Conservation (phyloP, 345 rosid genomes). For the Aquilaria malaccensis region DNA sequence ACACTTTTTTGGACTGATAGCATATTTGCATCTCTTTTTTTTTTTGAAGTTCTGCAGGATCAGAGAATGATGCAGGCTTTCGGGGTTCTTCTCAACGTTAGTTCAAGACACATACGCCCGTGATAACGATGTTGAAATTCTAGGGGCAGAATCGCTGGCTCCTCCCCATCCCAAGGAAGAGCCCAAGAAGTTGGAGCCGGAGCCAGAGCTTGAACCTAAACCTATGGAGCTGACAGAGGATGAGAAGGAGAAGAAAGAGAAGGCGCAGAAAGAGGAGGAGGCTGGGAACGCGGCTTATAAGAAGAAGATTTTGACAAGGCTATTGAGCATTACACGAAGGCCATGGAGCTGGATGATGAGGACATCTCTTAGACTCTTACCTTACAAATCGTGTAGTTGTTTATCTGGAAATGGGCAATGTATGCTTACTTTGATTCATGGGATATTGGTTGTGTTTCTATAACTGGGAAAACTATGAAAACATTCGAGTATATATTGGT, state of each 20-base stretch:
- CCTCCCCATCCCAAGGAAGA: conserved; percentile 26
- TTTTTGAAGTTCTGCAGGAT: conserved; percentile 40
- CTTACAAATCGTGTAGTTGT: conserved; percentile 93
- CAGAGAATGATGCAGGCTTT: conserved; percentile 93
- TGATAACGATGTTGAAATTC: conserved; percentile 46
- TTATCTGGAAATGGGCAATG: conserved; percentile 87
- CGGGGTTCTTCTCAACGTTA: conserved; percentile 78
- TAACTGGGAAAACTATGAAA: not conserved
- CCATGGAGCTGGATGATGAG: conserved; percentile 79
- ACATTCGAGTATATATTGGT: too few species aligned
- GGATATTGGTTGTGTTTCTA: not conserved
- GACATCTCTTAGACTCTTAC: conserved; percentile 53
- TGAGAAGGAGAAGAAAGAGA: conserved; percentile 32
- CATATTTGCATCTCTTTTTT: too few species aligned
- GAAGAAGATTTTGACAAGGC: conserved; percentile 95
- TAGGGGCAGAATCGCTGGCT: conserved; percentile 36
- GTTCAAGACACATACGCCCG: conserved; percentile 29
- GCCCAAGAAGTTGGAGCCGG: conserved; percentile 22
- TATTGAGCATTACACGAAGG: conserved; percentile 60
- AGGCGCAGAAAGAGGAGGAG: conserved; percentile 67
- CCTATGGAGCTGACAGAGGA: conserved; percentile 22
- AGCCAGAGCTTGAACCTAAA: conserved; percentile 22
- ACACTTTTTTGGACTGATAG: too few species aligned
- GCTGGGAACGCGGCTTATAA: conserved; percentile 92
- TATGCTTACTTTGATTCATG: conserved; percentile 13